Evolutionary conservation across 306 rosid genomes (phyloP).

Genomic region (Comarum palustre): DNA sequence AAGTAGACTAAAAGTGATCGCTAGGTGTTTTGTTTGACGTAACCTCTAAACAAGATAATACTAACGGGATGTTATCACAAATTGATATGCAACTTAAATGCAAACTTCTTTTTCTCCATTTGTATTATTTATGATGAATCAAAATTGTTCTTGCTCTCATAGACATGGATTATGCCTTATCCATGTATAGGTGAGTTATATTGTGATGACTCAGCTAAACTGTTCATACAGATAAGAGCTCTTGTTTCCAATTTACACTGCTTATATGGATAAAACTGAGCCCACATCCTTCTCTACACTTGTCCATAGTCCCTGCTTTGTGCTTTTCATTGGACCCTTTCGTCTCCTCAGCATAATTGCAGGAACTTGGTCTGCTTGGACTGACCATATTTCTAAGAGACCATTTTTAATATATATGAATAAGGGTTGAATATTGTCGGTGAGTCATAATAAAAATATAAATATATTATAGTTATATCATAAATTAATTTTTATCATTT

Average conservation of each 20-base stretch:
- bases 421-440: too few relatives aligned
- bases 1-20: background rate
- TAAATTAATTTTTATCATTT: too few relatives aligned
- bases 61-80: background rate
- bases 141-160: background rate
- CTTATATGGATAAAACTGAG: constrained; percentile 39
- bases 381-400: background rate
- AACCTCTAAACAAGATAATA: background rate
- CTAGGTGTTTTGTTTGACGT: too few relatives aligned
- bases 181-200: constrained; percentile 19
- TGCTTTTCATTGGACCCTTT: background rate
- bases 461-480: too few relatives aligned
- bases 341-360: background rate
- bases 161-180: constrained; percentile 19
- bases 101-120: background rate
- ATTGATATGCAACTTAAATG: background rate
- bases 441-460: too few relatives aligned
- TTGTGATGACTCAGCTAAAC: constrained; percentile 43
- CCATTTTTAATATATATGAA: background rate
- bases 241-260: background rate
- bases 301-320: background rate
- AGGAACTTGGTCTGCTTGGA: background rate
- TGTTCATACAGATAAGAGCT: constrained; percentile 28
- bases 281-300: background rate
- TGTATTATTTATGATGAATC: background rate